Conservation (phyloP, 306 rosid species). For the Pachyrhizus erosus region DNA sequence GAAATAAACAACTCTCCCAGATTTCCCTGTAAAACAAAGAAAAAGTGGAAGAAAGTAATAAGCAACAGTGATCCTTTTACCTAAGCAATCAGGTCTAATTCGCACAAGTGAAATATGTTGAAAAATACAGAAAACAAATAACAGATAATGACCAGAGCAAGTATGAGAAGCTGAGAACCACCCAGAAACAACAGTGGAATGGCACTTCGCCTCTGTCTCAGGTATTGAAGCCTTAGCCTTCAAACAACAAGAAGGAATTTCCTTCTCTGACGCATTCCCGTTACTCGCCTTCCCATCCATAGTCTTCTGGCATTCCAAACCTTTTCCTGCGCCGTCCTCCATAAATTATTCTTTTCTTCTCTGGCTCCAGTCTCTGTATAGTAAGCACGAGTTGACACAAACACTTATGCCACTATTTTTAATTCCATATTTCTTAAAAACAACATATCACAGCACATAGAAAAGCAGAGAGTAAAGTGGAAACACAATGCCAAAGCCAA, state of each 20-base stretch:
- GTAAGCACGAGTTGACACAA: slow-evolving; percentile 24
- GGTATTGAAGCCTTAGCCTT: slow-evolving; percentile 82
- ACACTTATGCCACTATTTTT: not conserved
- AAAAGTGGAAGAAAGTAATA: slow-evolving; percentile 1
- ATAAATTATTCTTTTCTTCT: slow-evolving; percentile 75
- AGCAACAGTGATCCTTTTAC: not conserved
- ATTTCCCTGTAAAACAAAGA: slow-evolving; percentile 60
- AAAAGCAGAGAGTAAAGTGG: slow-evolving; percentile 12
- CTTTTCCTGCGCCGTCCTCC: slow-evolving; percentile 95
- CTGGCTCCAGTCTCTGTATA: slow-evolving; percentile 86
- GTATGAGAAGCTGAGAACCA: slow-evolving; percentile 92
- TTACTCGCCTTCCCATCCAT: slow-evolving; percentile 98
- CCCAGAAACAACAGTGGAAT: slow-evolving; percentile 98
- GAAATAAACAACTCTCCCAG: slow-evolving; percentile 62
- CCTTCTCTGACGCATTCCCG: slow-evolving; percentile 59
- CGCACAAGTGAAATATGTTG: not conserved
- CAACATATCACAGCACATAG: not conserved
- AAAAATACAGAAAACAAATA: slow-evolving; percentile 26
- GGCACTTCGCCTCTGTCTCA: slow-evolving; percentile 80
- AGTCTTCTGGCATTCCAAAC: slow-evolving; percentile 97
- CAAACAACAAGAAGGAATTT: slow-evolving; percentile 90
- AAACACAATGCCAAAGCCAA: slow-evolving; percentile 24
- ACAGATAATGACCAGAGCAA: slow-evolving; percentile 74
- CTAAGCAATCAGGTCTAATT: not conserved
- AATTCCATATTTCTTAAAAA: slow-evolving; percentile 9